Conservation (phyloP, 2,329 filamentous ascomycete genomes). For the Arachnomyces sp. region DNA sequence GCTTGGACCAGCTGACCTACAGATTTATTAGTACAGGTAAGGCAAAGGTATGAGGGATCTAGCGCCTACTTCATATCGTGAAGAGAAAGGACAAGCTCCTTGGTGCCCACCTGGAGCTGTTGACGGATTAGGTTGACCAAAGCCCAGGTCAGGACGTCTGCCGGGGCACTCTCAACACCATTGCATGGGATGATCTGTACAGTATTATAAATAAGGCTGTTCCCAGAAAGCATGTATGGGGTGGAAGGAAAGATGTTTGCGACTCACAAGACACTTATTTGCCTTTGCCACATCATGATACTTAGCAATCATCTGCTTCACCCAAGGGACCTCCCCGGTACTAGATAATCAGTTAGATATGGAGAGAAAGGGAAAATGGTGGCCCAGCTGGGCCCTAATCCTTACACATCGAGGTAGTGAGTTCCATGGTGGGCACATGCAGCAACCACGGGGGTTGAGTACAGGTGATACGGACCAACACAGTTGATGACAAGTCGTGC, state of each 20-base stretch:
- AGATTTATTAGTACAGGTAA: constrained; percentile 15
- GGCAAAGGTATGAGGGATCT: constrained; percentile 15
- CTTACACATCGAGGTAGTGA: constrained; percentile 56
- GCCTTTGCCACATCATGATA: constrained; percentile 52
- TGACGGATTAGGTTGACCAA: constrained; percentile 47
- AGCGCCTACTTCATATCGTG: constrained; percentile 44
- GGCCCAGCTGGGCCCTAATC: constrained; percentile 3
- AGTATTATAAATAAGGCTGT: constrained; percentile 1
- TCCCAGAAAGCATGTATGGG: constrained; percentile 8
- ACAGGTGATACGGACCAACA: constrained; percentile 55
- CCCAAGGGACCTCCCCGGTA: constrained; percentile 58
- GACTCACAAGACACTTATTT: constrained; percentile 51
- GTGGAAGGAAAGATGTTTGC: not conserved
- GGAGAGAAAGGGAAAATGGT: constrained; percentile 6
- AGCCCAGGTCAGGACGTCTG: constrained; percentile 47
- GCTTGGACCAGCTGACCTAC: constrained; percentile 33
- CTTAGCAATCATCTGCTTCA: constrained; percentile 53
- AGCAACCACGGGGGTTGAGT: constrained; percentile 56
- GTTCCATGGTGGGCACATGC: constrained; percentile 58
- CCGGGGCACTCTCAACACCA: constrained; percentile 54
- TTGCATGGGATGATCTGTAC: constrained; percentile 51
- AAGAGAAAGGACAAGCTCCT: constrained; percentile 44
- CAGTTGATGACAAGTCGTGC: constrained; percentile 53
- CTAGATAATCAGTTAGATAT: constrained; percentile 17
- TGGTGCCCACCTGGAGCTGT: constrained; percentile 42